Conservation (phyloP, 352 stramenopile genomes). For the Phytophthora colocasiae region DNA sequence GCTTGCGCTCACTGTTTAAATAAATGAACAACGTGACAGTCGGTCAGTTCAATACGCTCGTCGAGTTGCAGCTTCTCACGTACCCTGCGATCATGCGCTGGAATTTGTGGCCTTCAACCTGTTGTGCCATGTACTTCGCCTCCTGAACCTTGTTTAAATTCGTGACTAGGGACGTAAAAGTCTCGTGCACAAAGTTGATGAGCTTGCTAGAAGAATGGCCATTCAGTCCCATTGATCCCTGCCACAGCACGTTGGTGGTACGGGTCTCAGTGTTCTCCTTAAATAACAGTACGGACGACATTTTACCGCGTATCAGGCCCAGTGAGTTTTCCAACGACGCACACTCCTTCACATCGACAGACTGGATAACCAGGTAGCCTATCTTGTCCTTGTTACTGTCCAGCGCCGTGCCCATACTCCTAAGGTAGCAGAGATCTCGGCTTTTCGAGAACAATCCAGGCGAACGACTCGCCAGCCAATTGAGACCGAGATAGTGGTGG, state of each 20-base stretch:
- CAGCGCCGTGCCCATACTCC: conserved; percentile 55
- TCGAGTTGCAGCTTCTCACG: conserved; percentile 22
- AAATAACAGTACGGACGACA: conserved; percentile 70
- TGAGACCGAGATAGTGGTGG: conserved; percentile 71
- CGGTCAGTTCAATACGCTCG: too few relatives aligned
- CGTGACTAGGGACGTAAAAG: conserved; percentile 58
- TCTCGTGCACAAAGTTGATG: conserved; percentile 58
- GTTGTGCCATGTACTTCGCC: conserved; percentile 63
- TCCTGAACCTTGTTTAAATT: conserved; percentile 72
- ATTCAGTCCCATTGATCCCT: conserved; percentile 52
- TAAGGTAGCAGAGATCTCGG: conserved; percentile 66
- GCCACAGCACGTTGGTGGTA: conserved; percentile 61
- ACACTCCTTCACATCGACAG: conserved; percentile 64
- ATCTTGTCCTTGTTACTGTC: conserved; percentile 55
- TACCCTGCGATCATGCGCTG: conserved; percentile 51
- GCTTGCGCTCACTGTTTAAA: conserved; percentile 54
- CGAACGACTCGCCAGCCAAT: conserved; percentile 61
- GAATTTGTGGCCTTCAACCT: conserved; percentile 58
- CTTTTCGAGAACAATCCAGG: conserved; percentile 65
- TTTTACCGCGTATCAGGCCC: conserved; percentile 56
- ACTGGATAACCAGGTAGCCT: conserved; percentile 66
- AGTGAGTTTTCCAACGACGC: conserved; percentile 55
- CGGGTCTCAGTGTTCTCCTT: conserved; percentile 49
- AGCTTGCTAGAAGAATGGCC: conserved; percentile 55
- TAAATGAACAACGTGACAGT: conserved; percentile 10